These are phyloP conservation scores for Penstemon eatonii DNA, from an alignment of 257 asterid species.

Conservation along the genomic window DNA sequence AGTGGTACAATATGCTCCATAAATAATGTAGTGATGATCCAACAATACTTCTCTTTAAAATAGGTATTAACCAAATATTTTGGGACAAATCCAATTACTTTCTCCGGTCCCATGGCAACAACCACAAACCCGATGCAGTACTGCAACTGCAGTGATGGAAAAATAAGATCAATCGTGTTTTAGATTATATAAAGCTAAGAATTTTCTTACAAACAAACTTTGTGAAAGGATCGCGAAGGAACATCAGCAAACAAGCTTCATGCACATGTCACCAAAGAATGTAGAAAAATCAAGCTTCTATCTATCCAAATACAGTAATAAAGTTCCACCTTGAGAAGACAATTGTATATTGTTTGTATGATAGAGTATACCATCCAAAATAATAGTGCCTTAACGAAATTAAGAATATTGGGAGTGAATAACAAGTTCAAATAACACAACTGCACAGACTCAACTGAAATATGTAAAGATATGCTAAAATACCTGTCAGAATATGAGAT, in stretches of 20 bases:
- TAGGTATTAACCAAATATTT: conserved; percentile 78
- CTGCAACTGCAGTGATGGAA: conserved; percentile 55
- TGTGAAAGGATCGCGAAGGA: not conserved
- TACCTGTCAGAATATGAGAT: not conserved
- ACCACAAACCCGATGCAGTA: conserved; percentile 82
- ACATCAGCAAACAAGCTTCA: not conserved
- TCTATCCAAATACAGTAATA: too few relatives aligned
- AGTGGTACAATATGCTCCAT: conserved; percentile 79
- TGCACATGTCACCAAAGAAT: not conserved
- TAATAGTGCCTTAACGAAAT: too few relatives aligned
- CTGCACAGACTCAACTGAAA: too few relatives aligned
- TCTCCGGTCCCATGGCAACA: conserved; percentile 87
- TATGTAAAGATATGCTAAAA: too few relatives aligned
- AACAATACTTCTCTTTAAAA: conserved; percentile 55
- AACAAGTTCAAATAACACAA: not conserved
- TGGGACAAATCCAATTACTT: conserved; percentile 62
- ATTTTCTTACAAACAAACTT: not conserved
- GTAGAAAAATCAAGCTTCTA: too few relatives aligned
- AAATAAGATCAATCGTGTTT: conserved; percentile 18
- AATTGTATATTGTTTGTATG: too few relatives aligned
- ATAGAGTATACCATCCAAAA: too few relatives aligned
- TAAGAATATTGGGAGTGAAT: too few relatives aligned
- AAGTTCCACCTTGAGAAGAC: too few relatives aligned
- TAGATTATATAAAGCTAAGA: conserved; percentile 11
- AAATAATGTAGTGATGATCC: conserved; percentile 80